phyloP scores from a whole-genome alignment of 140 eudicot genomes.

The Flaveria floridana region DNA sequence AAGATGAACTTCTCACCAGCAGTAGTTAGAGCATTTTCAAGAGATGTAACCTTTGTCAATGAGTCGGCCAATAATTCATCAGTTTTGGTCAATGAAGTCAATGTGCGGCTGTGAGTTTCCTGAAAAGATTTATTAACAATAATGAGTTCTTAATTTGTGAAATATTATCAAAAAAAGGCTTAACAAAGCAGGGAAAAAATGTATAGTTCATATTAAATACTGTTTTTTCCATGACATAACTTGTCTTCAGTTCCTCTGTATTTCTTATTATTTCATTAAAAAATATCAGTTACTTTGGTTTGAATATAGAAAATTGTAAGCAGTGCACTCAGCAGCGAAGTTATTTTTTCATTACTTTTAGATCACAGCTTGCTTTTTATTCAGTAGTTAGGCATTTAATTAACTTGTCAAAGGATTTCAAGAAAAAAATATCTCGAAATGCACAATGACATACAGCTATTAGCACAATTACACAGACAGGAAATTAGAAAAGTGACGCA shows the following conservation, averaged over 20 bases:
- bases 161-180: not conserved
- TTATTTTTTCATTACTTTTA: not conserved
- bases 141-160: not conserved
- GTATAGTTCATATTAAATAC: not conserved
- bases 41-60: constrained; percentile 52
- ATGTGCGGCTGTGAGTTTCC: constrained; percentile 75
- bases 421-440: too few species aligned
- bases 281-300: not conserved
- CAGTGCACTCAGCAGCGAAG: not conserved
- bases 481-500: not conserved
- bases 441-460: not conserved
- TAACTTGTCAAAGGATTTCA: too few species aligned
- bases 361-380: not conserved
- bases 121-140: constrained; percentile 33
- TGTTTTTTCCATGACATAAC: not conserved
- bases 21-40: constrained; percentile 65
- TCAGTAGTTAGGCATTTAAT: not conserved
- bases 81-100: constrained; percentile 54
- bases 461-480: not conserved
- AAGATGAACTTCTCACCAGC: constrained; percentile 92
- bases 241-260: not conserved
- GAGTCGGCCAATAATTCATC: constrained; percentile 73
- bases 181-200: not conserved
- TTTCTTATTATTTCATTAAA: not conserved
- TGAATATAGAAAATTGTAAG: not conserved